Base-by-base conservation (phyloP, 2,329 filamentous ascomycete genomes). In the Cercospora janseana region DNA sequence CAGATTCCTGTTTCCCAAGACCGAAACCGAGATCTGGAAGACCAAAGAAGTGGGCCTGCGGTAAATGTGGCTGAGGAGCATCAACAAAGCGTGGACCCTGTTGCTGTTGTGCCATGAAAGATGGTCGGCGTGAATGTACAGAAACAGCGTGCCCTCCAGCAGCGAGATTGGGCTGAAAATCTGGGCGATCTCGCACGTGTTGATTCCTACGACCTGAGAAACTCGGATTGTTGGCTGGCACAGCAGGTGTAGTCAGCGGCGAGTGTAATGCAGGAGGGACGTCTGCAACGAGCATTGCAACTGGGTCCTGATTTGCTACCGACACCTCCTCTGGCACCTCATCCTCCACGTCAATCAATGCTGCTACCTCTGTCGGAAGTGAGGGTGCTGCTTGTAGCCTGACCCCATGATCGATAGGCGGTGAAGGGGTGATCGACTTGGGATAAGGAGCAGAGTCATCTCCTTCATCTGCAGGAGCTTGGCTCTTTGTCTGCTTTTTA, bases 61-160 rank as follows among this genome's bases (percentile, higher is more conserved):
- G 61, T 61, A 66, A 60, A 46, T 69, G 67, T 16, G 67, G 67
- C 26, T 62, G 66, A 18, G 60, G 58, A 37, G 63, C 63, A 8
- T 68, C 66, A 10, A 61, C 55, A 24, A 62, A 56, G 15, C 56
- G 55, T 10, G 59, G 52, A 7, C 48, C 49, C 28, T 49, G 52
- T 13, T 50, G 51, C 20, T 37, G 46, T 37, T 54, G 49, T n/a
- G 52, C 44, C n/a, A 43, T 46, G 38, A 60, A 56, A 10, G 60
- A 64, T 38, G 58, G 54, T 13, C 59, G 55, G n/a, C 60, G 54
- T 8, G 40, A 29, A 18, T 56, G 51, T 12, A 18, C 47, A 15
- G 46, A 16, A 18, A 35, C 32, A 16, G 44, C 43, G 6, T 41
- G n/a, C 5, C 35, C 29, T 18, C 34, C 40, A 18, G 57, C 38